Percentiles rank a stretch among this genome's conserved stretches.
Evolutionary conservation across 305 asterid genomes (phyloP).

Genomic region (Fraxinus sp.): DNA sequence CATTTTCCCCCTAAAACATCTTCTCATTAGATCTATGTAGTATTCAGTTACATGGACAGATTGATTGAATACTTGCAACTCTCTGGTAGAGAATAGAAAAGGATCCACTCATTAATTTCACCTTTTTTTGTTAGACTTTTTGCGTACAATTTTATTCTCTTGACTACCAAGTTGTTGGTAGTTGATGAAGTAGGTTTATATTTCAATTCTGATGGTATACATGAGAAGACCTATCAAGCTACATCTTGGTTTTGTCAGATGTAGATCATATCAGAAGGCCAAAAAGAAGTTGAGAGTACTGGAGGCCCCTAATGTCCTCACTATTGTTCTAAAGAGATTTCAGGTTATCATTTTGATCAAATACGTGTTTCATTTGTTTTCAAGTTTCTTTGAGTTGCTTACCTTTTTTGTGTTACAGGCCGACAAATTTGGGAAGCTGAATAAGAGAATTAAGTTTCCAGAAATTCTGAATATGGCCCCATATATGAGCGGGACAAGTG

Average conservation of each 20-base stretch:
- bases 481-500: conserved; percentile 79
- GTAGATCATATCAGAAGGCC: conserved; percentile 61
- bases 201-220: conserved; percentile 11
- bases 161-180: background rate
- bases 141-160: background rate
- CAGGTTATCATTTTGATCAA: conserved; percentile 44
- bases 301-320: conserved; percentile 86
- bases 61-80: background rate
- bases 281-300: conserved; percentile 71
- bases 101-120: background rate
- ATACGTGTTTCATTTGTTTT: conserved; percentile 7
- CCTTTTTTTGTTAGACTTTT: background rate
- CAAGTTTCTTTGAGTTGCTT: conserved; percentile 15
- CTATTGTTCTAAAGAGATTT: conserved; percentile 76
- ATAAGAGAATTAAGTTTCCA: conserved; percentile 69
- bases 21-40: background rate
- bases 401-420: conserved; percentile 39
- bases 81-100: background rate
- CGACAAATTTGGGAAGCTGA: conserved; percentile 74
- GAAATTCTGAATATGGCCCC: conserved; percentile 70
- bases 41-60: background rate
- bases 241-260: conserved; percentile 36
- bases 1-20: background rate
- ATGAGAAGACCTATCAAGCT: conserved; percentile 8
- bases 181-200: conserved; percentile 14